phyloP scores from a whole-genome alignment of 805 yeast species.

The Kockiozyma suomiensis region DNA sequence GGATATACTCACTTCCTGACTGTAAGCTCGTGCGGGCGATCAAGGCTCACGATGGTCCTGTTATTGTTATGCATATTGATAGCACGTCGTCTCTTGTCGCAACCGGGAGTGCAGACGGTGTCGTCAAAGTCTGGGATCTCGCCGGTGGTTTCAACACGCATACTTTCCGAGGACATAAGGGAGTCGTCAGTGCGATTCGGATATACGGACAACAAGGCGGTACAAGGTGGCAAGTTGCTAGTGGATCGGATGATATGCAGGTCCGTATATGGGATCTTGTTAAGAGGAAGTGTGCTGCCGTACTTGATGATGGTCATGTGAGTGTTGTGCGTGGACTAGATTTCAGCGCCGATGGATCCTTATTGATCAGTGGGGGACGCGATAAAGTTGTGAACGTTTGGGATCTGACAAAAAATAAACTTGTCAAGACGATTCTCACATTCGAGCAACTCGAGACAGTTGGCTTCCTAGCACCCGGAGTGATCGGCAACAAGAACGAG shows the following conservation, averaged over 20 bases:
- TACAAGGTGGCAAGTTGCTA: slow-evolving; percentile 71
- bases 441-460: slow-evolving; percentile 52
- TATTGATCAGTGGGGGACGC: slow-evolving; percentile 81
- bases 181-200: slow-evolving; percentile 73
- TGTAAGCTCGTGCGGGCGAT: slow-evolving; percentile 39
- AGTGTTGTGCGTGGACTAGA: slow-evolving; percentile 86
- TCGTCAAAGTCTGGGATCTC: slow-evolving; percentile 87
- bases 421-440: slow-evolving; percentile 68
- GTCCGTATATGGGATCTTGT: slow-evolving; percentile 66
- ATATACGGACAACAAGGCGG: slow-evolving; percentile 73
- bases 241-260: slow-evolving; percentile 64
- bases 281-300: slow-evolving; percentile 66
- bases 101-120: slow-evolving; percentile 94
- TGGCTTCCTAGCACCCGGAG: slow-evolving; percentile 40
- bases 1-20: slow-evolving; percentile 50
- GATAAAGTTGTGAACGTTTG: slow-evolving; percentile 73
- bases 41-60: slow-evolving; percentile 66
- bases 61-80: slow-evolving; percentile 76
- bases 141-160: slow-evolving; percentile 88
- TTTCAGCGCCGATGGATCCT: slow-evolving; percentile 56
- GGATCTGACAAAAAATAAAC: slow-evolving; percentile 56
- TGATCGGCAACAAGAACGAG: slow-evolving; percentile 6
- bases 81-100: slow-evolving; percentile 82
- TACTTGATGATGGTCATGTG: slow-evolving; percentile 63
- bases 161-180: slow-evolving; percentile 89